A percentile compares a stretch with the other conserved stretches of the same genome.
phyloP scores from a whole-genome alignment of 1,284 basidiomycete genomes.

The Ceratobasidium sp. region DNA sequence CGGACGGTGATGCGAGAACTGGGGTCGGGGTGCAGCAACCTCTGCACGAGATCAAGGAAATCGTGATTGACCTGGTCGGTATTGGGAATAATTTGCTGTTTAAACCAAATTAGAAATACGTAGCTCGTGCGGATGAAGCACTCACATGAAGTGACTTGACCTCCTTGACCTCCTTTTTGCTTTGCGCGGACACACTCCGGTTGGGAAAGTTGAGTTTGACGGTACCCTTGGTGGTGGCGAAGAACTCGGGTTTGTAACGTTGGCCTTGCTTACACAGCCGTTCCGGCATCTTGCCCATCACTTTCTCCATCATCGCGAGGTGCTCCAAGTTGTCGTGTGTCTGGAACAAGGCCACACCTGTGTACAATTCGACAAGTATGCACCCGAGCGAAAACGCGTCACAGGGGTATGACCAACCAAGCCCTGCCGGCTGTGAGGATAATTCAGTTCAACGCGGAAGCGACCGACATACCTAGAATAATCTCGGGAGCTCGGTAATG shows the following conservation, averaged over 20 bases:
- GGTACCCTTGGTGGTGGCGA: constrained; percentile 66
- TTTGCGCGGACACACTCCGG: constrained; percentile 64
- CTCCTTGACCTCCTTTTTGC: constrained; percentile 91
- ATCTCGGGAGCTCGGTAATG: constrained; percentile 99
- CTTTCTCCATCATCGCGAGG: constrained; percentile 99
- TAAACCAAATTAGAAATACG: constrained; percentile 30
- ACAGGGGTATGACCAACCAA: constrained; percentile 98
- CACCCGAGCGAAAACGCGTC: constrained; percentile 99
- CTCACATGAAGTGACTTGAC: constrained; percentile 81
- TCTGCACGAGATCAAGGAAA: constrained; percentile 88
- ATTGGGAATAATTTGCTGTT: constrained; percentile 84
- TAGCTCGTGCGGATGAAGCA: constrained; percentile 43
- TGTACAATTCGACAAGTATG: constrained; percentile 98
- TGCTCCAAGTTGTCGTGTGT: constrained; percentile 99
- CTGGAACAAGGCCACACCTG: constrained; percentile 97
- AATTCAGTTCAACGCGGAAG: neutral
- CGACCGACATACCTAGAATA: constrained; percentile 80
- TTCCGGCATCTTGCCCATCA: constrained; percentile 96
- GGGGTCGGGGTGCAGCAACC: constrained; percentile 92
- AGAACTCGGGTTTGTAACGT: constrained; percentile 89
- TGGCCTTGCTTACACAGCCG: constrained; percentile 78
- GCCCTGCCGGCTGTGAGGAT: constrained; percentile 63
- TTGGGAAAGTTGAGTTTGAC: constrained; percentile 88
- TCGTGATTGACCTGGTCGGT: constrained; percentile 76
- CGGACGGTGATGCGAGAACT: constrained; percentile 84